These are phyloP conservation scores for Xylariales sp. DNA, from an alignment of 2,329 filamentous ascomycete species.

Conservation along the genomic window DNA sequence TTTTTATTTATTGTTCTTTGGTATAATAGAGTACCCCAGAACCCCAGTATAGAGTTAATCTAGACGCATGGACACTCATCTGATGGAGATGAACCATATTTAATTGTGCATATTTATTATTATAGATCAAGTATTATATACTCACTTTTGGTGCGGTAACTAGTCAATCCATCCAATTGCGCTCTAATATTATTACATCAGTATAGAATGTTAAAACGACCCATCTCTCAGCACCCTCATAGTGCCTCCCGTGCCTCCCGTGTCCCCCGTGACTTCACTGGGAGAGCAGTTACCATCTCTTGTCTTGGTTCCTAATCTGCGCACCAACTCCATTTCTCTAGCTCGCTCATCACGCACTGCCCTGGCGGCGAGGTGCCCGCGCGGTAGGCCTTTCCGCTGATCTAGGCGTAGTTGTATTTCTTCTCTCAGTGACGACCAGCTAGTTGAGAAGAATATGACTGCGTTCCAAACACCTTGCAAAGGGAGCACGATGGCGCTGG, in stretches of 20 bases:
- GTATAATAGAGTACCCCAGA: too few species aligned
- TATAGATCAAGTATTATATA: too few species aligned
- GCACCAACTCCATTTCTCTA: constrained; percentile 18
- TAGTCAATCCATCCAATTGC: too few species aligned
- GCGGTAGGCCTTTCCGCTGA: constrained; percentile 18
- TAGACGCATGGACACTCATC: too few species aligned
- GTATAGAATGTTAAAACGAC: too few species aligned
- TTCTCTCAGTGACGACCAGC: constrained; percentile 37
- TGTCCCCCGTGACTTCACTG: constrained; percentile 14
- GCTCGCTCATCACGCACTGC: constrained; percentile 21
- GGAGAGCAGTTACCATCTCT: constrained; percentile 14
- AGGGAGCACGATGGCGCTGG: constrained; percentile 67
- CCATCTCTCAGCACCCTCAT: constrained; percentile 18
- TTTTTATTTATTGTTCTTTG: too few species aligned
- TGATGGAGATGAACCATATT: too few species aligned
- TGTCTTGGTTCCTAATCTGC: background rate
- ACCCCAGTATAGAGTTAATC: too few species aligned
- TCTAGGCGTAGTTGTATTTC: constrained; percentile 16
- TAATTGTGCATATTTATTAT: too few species aligned
- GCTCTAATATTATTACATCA: too few species aligned
- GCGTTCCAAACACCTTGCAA: constrained; percentile 80
- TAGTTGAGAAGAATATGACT: constrained; percentile 70
- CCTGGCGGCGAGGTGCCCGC: constrained; percentile 17
- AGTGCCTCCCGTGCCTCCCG: constrained; percentile 15
- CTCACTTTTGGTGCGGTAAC: too few species aligned